Percentiles rank a stretch among this genome's conserved stretches.
Evolutionary conservation across 78 protist species (phyloP).

Genomic region (Polysphondylium violaceum): DNA sequence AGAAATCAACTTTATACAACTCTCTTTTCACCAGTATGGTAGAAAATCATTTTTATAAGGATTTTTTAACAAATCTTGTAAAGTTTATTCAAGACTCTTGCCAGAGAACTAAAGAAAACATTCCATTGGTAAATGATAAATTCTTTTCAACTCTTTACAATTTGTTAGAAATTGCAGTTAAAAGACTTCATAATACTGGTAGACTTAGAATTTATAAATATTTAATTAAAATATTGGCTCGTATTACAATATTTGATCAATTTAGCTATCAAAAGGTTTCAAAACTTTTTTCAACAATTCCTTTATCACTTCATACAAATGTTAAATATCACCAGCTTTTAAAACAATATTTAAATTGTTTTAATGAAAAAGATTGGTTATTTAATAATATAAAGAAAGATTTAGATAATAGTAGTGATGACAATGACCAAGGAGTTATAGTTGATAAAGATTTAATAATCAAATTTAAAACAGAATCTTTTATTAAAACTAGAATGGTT

Average conservation of each 20-base stretch:
- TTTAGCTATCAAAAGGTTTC: slow-evolving; percentile 4
- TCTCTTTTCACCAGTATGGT: background rate
- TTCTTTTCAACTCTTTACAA: background rate
- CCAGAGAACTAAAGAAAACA: background rate
- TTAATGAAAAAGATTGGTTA: background rate
- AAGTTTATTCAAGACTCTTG: background rate
- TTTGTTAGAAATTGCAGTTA: slow-evolving; percentile 10
- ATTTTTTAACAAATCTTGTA: background rate
- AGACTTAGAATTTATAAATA: slow-evolving; percentile 20
- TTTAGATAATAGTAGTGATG: background rate
- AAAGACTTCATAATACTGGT: slow-evolving; percentile 9
- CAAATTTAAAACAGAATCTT: background rate
- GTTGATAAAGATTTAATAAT: slow-evolving; percentile 37
- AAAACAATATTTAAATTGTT: slow-evolving; percentile 27
- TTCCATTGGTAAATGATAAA: background rate
- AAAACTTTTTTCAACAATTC: slow-evolving; percentile 21
- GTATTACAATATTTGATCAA: background rate
- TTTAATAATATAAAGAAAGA: background rate
- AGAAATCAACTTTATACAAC: background rate
- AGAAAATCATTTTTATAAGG: background rate
- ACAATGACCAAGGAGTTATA: background rate
- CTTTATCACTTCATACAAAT: slow-evolving; percentile 16
- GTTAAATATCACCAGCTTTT: background rate
- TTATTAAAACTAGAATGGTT: slow-evolving; percentile 23
- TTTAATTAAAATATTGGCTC: slow-evolving; percentile 8